These are phyloP conservation scores for Kazachstania sp. DNA, from an alignment of 1,139 yeast species.

Conservation along the genomic window DNA sequence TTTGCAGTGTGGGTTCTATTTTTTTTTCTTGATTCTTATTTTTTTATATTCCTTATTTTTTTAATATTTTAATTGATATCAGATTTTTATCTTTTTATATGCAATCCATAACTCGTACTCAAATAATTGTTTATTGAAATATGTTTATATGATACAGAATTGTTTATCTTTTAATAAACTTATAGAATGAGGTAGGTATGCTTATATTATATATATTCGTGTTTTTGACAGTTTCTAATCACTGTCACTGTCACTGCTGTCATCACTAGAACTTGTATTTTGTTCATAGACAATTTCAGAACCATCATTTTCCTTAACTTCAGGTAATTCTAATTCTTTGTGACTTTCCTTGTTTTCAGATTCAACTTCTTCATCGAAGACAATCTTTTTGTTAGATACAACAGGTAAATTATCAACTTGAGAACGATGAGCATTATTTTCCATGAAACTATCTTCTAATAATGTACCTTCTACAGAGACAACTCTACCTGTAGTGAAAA, in stretches of 20 bases:
- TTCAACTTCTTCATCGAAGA: conserved; percentile 34
- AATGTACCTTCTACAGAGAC: conserved; percentile 82
- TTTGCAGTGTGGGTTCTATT: neutral
- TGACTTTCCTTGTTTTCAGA: conserved; percentile 31
- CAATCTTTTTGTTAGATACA: conserved; percentile 36
- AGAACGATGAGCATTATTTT: conserved; percentile 18
- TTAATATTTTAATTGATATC: neutral
- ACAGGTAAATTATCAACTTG: conserved; percentile 34
- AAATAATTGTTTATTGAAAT: too few relatives aligned
- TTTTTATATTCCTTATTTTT: neutral
- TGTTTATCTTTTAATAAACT: neutral
- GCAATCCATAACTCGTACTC: neutral
- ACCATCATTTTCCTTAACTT: conserved; percentile 29
- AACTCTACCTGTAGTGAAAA: conserved; percentile 72
- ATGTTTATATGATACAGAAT: neutral
- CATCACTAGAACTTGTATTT: conserved; percentile 26
- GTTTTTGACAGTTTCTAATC: conserved; percentile 11
- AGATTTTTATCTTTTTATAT: neutral
- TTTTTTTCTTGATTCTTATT: neutral
- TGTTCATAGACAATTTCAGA: conserved; percentile 30
- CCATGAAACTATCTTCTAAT: conserved; percentile 26
- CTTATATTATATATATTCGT: neutral
- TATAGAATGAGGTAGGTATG: neutral
- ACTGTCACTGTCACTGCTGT: conserved; percentile 25
- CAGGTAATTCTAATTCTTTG: conserved; percentile 28